Evolutionary conservation across 202 grass and related monocot genomes (phyloP), one percentile per base, ranked within the genome.

Genomic region (Schoenoplectus tabernaemontani): DNA sequence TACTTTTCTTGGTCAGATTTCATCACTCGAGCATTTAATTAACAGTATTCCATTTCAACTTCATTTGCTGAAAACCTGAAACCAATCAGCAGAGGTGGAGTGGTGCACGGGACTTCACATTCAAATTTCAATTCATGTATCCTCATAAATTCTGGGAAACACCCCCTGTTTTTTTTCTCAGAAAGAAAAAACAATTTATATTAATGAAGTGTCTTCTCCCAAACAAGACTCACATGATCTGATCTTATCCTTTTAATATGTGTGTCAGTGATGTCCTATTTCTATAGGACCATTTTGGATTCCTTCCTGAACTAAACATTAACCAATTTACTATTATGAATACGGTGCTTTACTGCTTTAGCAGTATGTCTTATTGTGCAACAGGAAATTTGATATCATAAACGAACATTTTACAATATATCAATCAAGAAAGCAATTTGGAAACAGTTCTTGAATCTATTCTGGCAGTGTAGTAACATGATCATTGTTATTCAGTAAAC

Each of bases 161-260:
- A 59, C 42, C 9, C 10, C 51, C n/a, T n/a, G n/a, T 43, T 39
- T 44, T 72, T 16, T 22, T 53, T 8, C 12, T 64, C 62, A 38
- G 70, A 19, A 44, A 1, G 34, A 34, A 30, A 17, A 48, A 44
- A 47, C 28, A 61, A 64, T 33, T 30, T 26, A 48, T 39, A 66
- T 59, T 42, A n/a, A 64, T 78, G 65, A 69, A 80, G 69, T 77
- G 59, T 36, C 28, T 82, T 59, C 46, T 79, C 67, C 67, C 36
- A 39, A 66, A 57, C 68, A 23, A 51, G 70, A 71, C 38, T 87
- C 85, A n/a, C n/a, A 95, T 86, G 83, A 82, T 89, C 86, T 65
- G 24, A 73, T 38, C 77, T 23, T 43, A 23, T 64, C 54, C 9
- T 26, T 30, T 80, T 50, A 74, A n/a, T n/a, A 74, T 74, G 24